Conservation (phyloP, 2,329 filamentous ascomycete genomes). For the Claviceps cyperi region DNA sequence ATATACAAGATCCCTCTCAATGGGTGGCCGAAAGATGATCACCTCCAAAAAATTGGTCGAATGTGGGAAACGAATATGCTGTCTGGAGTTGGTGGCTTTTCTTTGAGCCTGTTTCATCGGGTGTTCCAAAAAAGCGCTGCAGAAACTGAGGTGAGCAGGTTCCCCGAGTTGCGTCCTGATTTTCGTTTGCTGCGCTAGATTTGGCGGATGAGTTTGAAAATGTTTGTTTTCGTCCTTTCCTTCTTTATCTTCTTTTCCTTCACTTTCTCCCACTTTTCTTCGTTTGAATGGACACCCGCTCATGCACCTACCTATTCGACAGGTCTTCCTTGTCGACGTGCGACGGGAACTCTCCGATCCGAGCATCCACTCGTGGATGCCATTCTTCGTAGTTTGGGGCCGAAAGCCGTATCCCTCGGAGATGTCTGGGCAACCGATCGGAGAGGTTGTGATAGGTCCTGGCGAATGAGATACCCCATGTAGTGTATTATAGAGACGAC, state of each 20-base stretch:
- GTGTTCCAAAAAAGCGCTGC: conserved; percentile 25
- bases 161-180: background rate
- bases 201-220: too few species aligned
- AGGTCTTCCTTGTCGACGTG: conserved; percentile 35
- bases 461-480: too few species aligned
- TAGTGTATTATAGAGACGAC: too few species aligned
- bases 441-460: background rate
- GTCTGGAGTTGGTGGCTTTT: conserved; percentile 30
- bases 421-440: background rate
- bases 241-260: background rate
- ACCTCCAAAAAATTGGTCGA: conserved; percentile 27
- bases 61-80: conserved; percentile 31
- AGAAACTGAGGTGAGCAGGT: conserved; percentile 31
- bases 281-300: background rate
- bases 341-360: conserved; percentile 31
- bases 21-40: conserved; percentile 34
- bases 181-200: background rate
- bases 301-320: background rate
- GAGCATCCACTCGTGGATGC: conserved; percentile 33
- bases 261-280: background rate
- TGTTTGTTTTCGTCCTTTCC: background rate
- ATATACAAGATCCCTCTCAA: conserved; percentile 41
- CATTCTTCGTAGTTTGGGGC: conserved; percentile 35
- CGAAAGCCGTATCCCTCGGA: conserved; percentile 31
- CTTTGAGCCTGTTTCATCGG: conserved; percentile 25